Conservation (phyloP, 768 basidiomycete genomes). For the Mycena pura region DNA sequence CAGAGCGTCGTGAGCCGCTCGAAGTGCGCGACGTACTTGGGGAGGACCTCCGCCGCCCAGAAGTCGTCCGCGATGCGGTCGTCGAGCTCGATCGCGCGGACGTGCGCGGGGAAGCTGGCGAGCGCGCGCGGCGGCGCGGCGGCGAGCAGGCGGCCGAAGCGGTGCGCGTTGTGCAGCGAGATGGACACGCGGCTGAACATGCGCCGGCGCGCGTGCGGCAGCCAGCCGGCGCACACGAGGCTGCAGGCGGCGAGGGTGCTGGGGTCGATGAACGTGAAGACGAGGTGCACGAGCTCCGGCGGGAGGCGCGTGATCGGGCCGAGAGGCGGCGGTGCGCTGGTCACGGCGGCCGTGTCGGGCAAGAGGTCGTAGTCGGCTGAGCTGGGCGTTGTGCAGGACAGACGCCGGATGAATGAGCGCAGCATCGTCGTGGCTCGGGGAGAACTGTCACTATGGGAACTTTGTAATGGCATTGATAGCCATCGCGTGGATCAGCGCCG, state of each 20-base stretch:
- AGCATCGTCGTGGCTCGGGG: no score
- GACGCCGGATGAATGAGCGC: no score
- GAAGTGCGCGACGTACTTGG: not conserved
- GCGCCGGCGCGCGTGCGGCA: not conserved
- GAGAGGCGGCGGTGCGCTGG: no score
- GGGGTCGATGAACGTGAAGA: not conserved
- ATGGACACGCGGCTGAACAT: not conserved
- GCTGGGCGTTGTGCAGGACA: no score
- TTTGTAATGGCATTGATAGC: no score
- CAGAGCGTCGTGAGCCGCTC: not conserved
- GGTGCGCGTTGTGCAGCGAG: not conserved
- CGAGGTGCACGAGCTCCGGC: not conserved
- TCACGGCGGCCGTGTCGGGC: no score
- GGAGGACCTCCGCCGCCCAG: not conserved
- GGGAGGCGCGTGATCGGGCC: not conserved
- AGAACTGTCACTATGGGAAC: no score
- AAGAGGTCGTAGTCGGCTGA: no score
- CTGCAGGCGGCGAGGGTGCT: not conserved
- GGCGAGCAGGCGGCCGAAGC: not conserved
- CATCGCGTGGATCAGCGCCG: no score
- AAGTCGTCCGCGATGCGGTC: not conserved
- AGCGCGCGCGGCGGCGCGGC: not conserved
- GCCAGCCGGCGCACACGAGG: not conserved
- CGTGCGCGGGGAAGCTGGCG: not conserved
- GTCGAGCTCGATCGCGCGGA: not conserved